These are phyloP conservation scores for Juncus effusus DNA, from an alignment of 176 grass and related monocot species.

Conservation along the genomic window DNA sequence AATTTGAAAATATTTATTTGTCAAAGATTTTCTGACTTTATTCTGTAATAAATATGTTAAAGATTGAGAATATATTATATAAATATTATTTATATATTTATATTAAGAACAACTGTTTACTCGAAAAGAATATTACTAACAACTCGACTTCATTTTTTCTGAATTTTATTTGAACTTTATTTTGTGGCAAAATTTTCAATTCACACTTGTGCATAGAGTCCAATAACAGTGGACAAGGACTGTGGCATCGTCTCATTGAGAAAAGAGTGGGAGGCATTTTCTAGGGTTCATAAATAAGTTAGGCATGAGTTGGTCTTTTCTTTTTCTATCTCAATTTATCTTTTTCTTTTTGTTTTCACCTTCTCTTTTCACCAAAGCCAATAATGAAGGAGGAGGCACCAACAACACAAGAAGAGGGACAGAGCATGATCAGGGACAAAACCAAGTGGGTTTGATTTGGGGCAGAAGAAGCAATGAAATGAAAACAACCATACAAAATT, in stretches of 20 bases:
- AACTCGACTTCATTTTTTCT: no score
- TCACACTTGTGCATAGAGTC: background rate
- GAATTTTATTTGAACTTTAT: no score
- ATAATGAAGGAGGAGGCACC: conserved; percentile 27
- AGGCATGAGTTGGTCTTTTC: conserved; percentile 25
- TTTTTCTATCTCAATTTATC: conserved; percentile 3
- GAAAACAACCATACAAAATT: conserved; percentile 19
- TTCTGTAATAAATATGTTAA: no score
- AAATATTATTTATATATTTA: no score
- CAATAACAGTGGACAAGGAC: background rate
- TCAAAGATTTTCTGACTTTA: no score
- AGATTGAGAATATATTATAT: no score
- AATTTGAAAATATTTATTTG: background rate
- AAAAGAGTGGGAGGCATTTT: conserved; percentile 35
- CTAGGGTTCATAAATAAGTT: conserved; percentile 40
- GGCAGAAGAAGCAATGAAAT: conserved; percentile 16
- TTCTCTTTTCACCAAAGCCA: conserved; percentile 29
- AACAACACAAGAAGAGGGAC: conserved; percentile 7
- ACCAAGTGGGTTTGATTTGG: conserved; percentile 33
- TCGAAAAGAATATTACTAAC: no score
- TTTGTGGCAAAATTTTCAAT: no score
- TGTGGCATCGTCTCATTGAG: conserved; percentile 15
- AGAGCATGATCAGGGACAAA: conserved; percentile 34
- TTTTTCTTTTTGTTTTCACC: conserved; percentile 5
- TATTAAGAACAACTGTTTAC: no score